Percentiles rank a stretch among this genome's conserved stretches.
phyloP scores from a whole-genome alignment of 352 stramenopile genomes.

The Phytophthora boehmeriae region DNA sequence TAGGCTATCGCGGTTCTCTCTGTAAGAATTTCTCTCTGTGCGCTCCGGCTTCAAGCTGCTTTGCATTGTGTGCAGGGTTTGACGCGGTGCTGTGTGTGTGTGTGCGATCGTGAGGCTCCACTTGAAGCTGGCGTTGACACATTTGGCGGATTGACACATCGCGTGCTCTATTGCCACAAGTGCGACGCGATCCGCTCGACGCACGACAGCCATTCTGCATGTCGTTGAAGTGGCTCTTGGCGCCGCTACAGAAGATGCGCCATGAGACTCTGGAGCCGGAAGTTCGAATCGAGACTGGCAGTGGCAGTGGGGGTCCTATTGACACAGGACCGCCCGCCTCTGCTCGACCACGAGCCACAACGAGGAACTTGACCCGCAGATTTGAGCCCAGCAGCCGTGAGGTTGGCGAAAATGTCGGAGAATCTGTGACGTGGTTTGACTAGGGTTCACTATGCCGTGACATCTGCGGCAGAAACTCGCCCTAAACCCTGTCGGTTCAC shows the following conservation, averaged over 20 bases:
- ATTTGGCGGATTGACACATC: background rate
- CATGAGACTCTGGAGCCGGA: too few species aligned
- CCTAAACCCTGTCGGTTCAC: too few species aligned
- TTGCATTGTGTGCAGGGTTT: too few species aligned
- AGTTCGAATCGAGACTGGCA: too few species aligned
- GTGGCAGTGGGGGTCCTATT: too few species aligned
- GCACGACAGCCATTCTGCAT: conserved; percentile 1
- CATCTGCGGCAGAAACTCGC: background rate
- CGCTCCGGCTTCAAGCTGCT: too few species aligned
- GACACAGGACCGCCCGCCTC: background rate
- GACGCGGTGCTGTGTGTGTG: too few species aligned
- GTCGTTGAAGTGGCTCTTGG: background rate
- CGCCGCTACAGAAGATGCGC: too few species aligned
- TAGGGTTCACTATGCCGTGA: background rate
- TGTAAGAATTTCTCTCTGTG: background rate
- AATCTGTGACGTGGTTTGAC: background rate
- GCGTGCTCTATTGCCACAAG: background rate
- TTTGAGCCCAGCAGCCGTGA: background rate
- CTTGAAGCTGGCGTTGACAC: conserved; percentile 22
- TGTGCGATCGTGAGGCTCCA: conserved; percentile 17
- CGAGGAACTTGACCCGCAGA: background rate
- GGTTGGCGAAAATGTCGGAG: background rate
- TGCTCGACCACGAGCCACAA: background rate
- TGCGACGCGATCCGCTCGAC: background rate
- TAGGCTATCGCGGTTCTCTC: background rate